phyloP scores from a whole-genome alignment of 164 flowering plant genomes.

The Hamamelis virginiana region DNA sequence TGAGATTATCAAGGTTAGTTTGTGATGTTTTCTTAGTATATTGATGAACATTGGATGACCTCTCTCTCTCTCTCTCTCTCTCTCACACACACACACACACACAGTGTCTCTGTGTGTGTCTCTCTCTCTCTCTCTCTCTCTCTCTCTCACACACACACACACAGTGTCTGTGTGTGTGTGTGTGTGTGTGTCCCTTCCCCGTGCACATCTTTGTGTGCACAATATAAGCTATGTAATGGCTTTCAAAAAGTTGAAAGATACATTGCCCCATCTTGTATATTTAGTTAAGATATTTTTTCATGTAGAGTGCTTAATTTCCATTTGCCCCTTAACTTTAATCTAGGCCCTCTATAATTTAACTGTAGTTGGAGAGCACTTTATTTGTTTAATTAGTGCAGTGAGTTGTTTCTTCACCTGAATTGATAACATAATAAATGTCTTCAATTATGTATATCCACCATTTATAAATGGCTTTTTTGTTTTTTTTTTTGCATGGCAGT shows the following conservation, averaged over 20 bases:
- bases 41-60: background rate
- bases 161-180: too few relatives aligned
- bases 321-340: background rate
- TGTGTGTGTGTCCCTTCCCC: too few relatives aligned
- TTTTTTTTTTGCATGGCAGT: slow-evolving; percentile 48
- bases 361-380: background rate
- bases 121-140: too few relatives aligned
- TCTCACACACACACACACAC: too few relatives aligned
- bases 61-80: background rate
- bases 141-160: too few relatives aligned
- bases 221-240: background rate
- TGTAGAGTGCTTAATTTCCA: background rate
- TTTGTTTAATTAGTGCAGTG: background rate
- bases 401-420: slow-evolving; percentile 4
- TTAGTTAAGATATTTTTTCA: background rate
- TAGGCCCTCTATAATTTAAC: background rate
- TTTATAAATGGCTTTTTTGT: background rate
- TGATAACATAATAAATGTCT: background rate
- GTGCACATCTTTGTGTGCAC: background rate
- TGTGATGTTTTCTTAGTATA: background rate
- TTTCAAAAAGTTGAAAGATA: background rate
- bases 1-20: slow-evolving; percentile 80
- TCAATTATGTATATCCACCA: background rate
- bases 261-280: too few relatives aligned
- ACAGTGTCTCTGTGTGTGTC: too few relatives aligned